Conservation (phyloP, 2,329 filamentous ascomycete genomes). For the Aspergillus hortae region DNA sequence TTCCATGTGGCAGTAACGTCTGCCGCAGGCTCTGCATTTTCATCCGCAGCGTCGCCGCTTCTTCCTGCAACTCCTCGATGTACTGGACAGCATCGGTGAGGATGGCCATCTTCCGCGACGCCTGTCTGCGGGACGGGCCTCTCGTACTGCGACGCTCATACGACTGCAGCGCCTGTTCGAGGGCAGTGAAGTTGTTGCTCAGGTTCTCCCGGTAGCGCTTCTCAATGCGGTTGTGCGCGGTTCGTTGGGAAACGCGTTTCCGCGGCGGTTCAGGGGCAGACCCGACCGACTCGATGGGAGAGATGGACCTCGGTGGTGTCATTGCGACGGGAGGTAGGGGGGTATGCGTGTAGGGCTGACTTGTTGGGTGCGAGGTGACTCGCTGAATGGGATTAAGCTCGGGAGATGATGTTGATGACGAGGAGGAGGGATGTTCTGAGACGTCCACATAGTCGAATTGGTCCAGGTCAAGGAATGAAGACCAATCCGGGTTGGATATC, state of each 20-base stretch:
- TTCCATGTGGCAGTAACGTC: slow-evolving; percentile 2
- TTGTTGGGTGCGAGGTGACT: too few species aligned
- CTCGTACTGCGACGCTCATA: background rate
- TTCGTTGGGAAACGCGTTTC: background rate
- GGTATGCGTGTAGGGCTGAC: too few species aligned
- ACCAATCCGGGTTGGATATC: too few species aligned
- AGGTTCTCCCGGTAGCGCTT: slow-evolving; percentile 6
- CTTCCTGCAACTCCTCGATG: slow-evolving; percentile 3
- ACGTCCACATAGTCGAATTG: too few species aligned
- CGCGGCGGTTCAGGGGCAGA: background rate
- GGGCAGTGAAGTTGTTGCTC: slow-evolving; percentile 3
- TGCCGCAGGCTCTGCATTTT: slow-evolving; percentile 3
- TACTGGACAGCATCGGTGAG: slow-evolving; percentile 2
- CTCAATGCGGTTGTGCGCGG: slow-evolving; percentile 4
- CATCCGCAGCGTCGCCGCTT: background rate
- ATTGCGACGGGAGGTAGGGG: background rate
- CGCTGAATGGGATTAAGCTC: too few species aligned
- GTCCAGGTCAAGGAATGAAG: too few species aligned
- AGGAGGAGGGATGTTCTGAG: too few species aligned
- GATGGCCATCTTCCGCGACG: slow-evolving; percentile 5
- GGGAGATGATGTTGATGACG: too few species aligned
- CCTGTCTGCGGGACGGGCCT: background rate
- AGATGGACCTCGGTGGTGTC: background rate
- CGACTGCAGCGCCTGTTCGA: background rate
- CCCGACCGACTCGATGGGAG: background rate